Evolutionary conservation across 345 rosid genomes (phyloP).

Genomic region (Nasturtium officinale): DNA sequence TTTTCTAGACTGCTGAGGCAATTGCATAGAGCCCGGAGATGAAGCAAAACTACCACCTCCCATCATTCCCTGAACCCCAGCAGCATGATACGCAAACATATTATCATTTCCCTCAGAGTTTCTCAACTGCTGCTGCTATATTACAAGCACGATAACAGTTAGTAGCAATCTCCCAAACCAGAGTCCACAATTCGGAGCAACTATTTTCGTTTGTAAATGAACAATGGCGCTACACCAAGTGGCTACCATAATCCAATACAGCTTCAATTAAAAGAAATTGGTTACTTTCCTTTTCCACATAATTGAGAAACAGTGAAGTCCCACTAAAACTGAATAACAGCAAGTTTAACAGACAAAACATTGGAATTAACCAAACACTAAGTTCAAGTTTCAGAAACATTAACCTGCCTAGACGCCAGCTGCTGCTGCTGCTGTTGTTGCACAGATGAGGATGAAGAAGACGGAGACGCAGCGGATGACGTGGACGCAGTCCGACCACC

Average conservation of each 20-base stretch:
- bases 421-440: constrained; percentile 68
- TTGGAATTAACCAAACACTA: background rate
- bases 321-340: constrained; percentile 11
- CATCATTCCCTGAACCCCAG: constrained; percentile 68
- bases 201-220: background rate
- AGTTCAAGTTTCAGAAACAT: constrained; percentile 16
- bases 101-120: constrained; percentile 76
- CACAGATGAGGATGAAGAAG: constrained; percentile 93
- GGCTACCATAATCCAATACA: constrained; percentile 11
- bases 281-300: constrained; percentile 24
- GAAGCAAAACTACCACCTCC: constrained; percentile 69
- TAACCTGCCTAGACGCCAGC: constrained; percentile 73
- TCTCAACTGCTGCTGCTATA: constrained; percentile 62
- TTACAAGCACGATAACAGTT: background rate
- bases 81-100: constrained; percentile 76
- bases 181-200: constrained; percentile 6
- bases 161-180: background rate
- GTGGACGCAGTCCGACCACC: constrained; percentile 89
- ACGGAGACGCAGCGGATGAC: constrained; percentile 92
- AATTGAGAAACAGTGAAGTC: background rate
- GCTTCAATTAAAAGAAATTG: background rate
- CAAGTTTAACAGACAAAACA: constrained; percentile 21
- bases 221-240: background rate
- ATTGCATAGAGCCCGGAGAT: constrained; percentile 74
- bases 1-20: constrained; percentile 79